Base-by-base conservation (phyloP, 805 yeast genomes). In the Candida germanica region DNA sequence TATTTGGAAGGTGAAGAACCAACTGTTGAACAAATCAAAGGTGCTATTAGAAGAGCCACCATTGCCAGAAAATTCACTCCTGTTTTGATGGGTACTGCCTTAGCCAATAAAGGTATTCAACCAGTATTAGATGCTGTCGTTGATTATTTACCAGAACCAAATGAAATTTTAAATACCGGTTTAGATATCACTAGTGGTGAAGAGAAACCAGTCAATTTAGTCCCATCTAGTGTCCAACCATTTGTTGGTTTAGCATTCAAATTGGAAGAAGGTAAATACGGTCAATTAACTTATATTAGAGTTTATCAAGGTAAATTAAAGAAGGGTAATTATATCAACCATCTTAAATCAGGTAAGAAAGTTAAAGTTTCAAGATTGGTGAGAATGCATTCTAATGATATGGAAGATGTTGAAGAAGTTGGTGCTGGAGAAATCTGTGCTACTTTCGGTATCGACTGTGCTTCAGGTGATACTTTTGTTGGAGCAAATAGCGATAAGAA, bases 401-500 rank as follows among this genome's bases (percentile, higher is more conserved):
- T 93, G 98, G 98, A 93, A 70, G 99, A 93, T 58, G 93, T 87
- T 33, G 85, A 81, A 32, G 97, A 89, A 66, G 83, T 87, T 54
- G 93, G 91, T 15, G 91, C 98, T 20, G 99, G 99, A 60, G 98
- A 93, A 69, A 93, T 93, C 53, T 93, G 99, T 70, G 99, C 99
- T 37, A 91, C 98, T 40, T 93, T 93, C 53, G 99, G 99, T 66
- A 86, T 93, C 50, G 98, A 93, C 62, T 93, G 99, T 75, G 81
- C 98, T 8, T 93, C 98, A 10, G 99, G 99, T 56, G 98, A 93
- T 57, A 87, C 98, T 10, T 93, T 93, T 64, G 83, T 95, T 30
- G 95, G 87, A 48, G 95, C 93, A 36, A 58, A 56, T 38, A 46
- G 60, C 12, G 71, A 74, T 10, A 69, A 80, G 37, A 72, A 80